phyloP scores from a whole-genome alignment of 352 stramenopile genomes.

The Globisporangium orthogonon region DNA sequence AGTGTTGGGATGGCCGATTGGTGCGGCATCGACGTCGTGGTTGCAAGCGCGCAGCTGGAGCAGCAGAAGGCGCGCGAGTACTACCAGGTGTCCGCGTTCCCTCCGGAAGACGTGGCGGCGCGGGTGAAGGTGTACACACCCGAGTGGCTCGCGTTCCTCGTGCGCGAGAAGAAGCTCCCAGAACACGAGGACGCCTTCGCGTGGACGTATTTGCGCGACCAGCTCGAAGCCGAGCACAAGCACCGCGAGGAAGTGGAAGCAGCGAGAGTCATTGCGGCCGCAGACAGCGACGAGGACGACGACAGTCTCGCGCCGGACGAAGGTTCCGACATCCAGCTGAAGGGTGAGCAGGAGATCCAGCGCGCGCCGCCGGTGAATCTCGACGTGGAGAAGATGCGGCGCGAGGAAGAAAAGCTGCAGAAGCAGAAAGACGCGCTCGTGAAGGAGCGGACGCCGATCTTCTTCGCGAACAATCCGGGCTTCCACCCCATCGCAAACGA shows the following conservation, averaged over 20 bases:
- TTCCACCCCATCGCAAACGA: conserved; percentile 43
- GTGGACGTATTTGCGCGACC: conserved; percentile 32
- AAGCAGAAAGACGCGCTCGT: conserved; percentile 49
- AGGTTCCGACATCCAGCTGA: conserved; percentile 38
- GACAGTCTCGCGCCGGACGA: conserved; percentile 31
- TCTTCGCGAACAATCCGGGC: conserved; percentile 68
- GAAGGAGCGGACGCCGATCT: conserved; percentile 49
- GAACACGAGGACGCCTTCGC: conserved; percentile 15
- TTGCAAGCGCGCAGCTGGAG: conserved; percentile 43
- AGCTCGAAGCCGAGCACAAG: conserved; percentile 22
- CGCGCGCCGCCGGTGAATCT: conserved; percentile 27
- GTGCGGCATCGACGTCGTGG: conserved; percentile 32
- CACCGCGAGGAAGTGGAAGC: conserved; percentile 15
- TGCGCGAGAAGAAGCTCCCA: conserved; percentile 35
- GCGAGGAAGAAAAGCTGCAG: conserved; percentile 40
- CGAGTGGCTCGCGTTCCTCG: conserved; percentile 58
- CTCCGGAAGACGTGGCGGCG: conserved; percentile 12
- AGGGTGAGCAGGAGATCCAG: conserved; percentile 29
- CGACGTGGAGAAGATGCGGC: conserved; percentile 25
- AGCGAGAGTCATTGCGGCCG: conserved; percentile 8
- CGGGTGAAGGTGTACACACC: conserved; percentile 37
- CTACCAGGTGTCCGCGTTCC: conserved; percentile 26
- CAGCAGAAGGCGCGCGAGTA: conserved; percentile 21
- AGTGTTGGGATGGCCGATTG: conserved; percentile 22
- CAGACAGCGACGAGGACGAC: conserved; percentile 8